Evolutionary conservation across 2,329 filamentous ascomycete genomes (phyloP), one percentile per base, ranked within the genome.

Genomic region (Aotearoamyces nothofagi): DNA sequence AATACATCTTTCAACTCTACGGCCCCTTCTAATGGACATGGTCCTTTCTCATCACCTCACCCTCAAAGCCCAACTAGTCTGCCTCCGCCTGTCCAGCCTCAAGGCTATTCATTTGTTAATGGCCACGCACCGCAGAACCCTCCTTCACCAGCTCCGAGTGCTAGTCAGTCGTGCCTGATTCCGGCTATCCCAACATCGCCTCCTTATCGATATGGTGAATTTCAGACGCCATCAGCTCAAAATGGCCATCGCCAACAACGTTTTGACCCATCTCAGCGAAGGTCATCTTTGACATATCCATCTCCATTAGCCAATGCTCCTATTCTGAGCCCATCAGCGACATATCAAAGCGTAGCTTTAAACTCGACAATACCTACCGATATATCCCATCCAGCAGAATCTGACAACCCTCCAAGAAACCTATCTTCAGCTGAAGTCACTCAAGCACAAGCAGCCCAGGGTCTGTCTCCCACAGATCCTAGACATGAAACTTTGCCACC

Each of bases 61-160:
- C 44, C 41, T 16, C 37, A 47, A 16, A 49, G 47, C 23, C 46
- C 47, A 16, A 47, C 42, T 8, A 46, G 41, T 33, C 39, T 51
- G 7, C 46, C 46, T 25, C 47, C 46, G 12, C 47, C 47, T 7
- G 35, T 17, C 19, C 41, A 46, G 26, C 36, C 38, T 9, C 36
- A 37, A 8, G 20, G 32, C 6, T 47, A 44, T 28, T 39, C 35
- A 5, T 43, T 44, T 28, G 32, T 37, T 5, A 48, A 45, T 33
- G 44, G 42, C 3, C 39, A 32, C 20, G 26, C 33, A 17, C 24
- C 35, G 22, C 12, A 26, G 5, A 8, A n/a, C n/a, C n/a, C 9
- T 12, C 15, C 22, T 24, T 13, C 22, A 24, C 12, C 22, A 7
- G 5, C 13, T 5, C 9, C 23, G 7, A 13, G 8, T 7, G 8